Evolutionary conservation across 441 rosid genomes (phyloP), one percentile per base, ranked within the genome.

Genomic region (Populus hybrid): DNA sequence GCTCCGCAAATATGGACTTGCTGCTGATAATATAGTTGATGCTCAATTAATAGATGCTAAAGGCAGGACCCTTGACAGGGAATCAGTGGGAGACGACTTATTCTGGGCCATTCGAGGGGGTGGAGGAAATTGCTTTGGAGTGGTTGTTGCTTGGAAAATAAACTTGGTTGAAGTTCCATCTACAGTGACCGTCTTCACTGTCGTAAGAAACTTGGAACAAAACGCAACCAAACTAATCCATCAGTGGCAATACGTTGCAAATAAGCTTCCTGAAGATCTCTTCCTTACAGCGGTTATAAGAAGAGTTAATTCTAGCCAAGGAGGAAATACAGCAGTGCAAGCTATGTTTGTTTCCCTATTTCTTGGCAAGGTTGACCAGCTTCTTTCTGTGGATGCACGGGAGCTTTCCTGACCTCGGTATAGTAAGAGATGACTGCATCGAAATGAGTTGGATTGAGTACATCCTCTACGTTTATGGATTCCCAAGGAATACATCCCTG

Each of bases 51-150:
- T 89, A 6, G 90, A 86, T 71, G 89, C 75, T 10, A 80, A 82
- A 42, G 94, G 94, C 28, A 74, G 46, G 68, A 73, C 84, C 3
- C 73, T 78, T 0, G 82, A 90, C 78, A 79, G 94, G 75, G 77
- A n/a, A 75, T 34, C 86, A 0, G 90, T 90, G 93, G 93, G 91
- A 24, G 88, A 89, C 65, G 88, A 86, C 18, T 42, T 85, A 72
- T 90, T 90, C 12, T 92, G 94, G 97, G 90, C 90, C 0, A 85
- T 90, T 1, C 74, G 90, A 85, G 94, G 93, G 0, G 92, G 93
- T 9, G 93, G 94, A 40, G 94, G 91, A 0, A 86, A 87, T 4
- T 89, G 89, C 76, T 92, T 92, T 34, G 88, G 92, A 0, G 82
- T 92, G 61, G 77, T 89, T 28, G 68, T 90, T 67, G 82, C 89